Evolutionary conservation across 1,284 basidiomycete genomes (phyloP).

Genomic region (Tilletia caries): DNA sequence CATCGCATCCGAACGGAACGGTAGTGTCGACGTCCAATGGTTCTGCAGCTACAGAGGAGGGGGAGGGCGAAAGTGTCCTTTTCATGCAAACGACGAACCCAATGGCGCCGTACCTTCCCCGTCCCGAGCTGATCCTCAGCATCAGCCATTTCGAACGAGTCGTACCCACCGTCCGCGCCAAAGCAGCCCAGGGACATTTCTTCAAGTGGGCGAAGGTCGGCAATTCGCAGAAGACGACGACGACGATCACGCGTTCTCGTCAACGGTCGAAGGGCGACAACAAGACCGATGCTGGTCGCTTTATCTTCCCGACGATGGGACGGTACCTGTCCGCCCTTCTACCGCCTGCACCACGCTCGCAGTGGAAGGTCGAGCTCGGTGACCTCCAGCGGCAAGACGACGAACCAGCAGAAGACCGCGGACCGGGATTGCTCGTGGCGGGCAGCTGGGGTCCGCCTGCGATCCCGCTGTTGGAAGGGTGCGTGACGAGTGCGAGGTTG

Average conservation of each 20-base stretch:
- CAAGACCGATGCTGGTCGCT: not conserved
- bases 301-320: not conserved
- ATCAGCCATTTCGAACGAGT: constrained; percentile 36
- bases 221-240: not conserved
- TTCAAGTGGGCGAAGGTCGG: constrained; percentile 21
- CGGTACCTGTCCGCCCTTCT: not conserved
- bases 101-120: constrained; percentile 24
- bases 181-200: constrained; percentile 18
- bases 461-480: constrained; percentile 35
- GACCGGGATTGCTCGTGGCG: constrained; percentile 25
- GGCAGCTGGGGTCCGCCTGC: constrained; percentile 33
- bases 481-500: constrained; percentile 26
- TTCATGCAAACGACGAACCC: constrained; percentile 51
- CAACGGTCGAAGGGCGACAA: not conserved
- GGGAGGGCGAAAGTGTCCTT: not conserved
- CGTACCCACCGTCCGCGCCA: constrained; percentile 25
- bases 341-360: not conserved
- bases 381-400: not conserved
- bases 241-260: not conserved
- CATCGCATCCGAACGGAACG: not conserved
- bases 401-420: not conserved
- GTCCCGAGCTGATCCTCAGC: constrained; percentile 21
- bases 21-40: not conserved
- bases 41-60: no score
- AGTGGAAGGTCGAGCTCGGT: constrained; percentile 18